These are phyloP conservation scores for Pilasporangium apinafurcum DNA, from an alignment of 352 stramenopile species.

Conservation along the genomic window DNA sequence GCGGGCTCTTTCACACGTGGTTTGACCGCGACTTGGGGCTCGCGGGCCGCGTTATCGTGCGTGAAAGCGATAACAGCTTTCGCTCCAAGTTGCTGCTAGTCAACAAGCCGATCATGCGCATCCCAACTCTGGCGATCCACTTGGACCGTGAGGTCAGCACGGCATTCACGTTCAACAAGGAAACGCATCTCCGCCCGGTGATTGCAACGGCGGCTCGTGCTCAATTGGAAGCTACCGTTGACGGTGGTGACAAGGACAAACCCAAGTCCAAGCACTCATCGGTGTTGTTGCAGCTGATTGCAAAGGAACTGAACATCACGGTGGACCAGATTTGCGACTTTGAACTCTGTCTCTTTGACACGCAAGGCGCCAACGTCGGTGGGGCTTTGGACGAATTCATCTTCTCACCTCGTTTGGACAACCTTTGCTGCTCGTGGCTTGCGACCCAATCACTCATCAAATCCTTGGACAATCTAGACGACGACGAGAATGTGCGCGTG, in stretches of 20 bases:
- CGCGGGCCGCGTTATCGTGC: constrained; percentile 90
- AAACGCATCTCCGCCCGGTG: constrained; percentile 94
- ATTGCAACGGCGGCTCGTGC: constrained; percentile 79
- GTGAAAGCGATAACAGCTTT: constrained; percentile 66
- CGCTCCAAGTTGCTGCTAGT: constrained; percentile 88
- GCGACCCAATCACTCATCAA: constrained; percentile 81
- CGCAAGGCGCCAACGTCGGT: constrained; percentile 89
- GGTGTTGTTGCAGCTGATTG: constrained; percentile 89
- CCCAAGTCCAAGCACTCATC: constrained; percentile 87
- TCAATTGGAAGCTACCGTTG: constrained; percentile 74
- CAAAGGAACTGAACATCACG: constrained; percentile 84
- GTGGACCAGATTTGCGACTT: constrained; percentile 93
- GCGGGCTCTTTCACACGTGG: constrained; percentile 97
- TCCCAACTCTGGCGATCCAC: constrained; percentile 98
- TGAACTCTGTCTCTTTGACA: constrained; percentile 96
- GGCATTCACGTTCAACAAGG: constrained; percentile 94
- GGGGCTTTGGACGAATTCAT: constrained; percentile 95
- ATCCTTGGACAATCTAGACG: constrained; percentile 58
- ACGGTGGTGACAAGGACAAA: constrained; percentile 34
- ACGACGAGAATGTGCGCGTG: constrained; percentile 86
- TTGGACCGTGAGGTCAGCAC: constrained; percentile 87
- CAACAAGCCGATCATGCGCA: constrained; percentile 91
- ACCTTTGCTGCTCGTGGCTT: constrained; percentile 95
- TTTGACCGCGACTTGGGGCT: constrained; percentile 96
- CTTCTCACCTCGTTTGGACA: constrained; percentile 95